Percentiles rank a stretch among this genome's conserved stretches.
These are phyloP conservation scores for Limonium bicolor DNA, from an alignment of 148 eudicot species.

Conservation along the genomic window DNA sequence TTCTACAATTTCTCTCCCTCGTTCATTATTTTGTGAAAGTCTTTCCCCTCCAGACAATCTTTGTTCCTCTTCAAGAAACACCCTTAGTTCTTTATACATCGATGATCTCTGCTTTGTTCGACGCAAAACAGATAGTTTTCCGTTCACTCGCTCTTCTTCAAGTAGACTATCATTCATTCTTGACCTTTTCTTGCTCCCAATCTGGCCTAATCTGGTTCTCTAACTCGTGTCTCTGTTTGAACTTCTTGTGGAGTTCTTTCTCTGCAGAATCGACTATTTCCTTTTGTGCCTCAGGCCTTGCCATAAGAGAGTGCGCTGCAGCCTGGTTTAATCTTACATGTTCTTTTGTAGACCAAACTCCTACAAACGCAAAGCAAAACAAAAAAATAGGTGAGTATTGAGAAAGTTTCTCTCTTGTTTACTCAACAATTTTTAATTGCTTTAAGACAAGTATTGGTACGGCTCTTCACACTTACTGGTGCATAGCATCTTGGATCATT, in stretches of 20 bases:
- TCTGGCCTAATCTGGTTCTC: constrained; percentile 56
- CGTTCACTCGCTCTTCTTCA: constrained; percentile 34
- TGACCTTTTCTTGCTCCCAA: constrained; percentile 56
- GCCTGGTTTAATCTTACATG: constrained; percentile 83
- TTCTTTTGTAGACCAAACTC: constrained; percentile 80
- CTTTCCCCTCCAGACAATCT: constrained; percentile 45
- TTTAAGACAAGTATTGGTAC: no score
- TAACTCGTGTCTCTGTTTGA: constrained; percentile 57
- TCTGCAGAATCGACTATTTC: constrained; percentile 78
- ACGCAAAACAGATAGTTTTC: constrained; percentile 16
- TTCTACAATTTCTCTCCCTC: constrained; percentile 14
- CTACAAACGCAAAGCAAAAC: constrained; percentile 22
- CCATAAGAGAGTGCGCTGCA: constrained; percentile 65
- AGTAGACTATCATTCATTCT: constrained; percentile 36
- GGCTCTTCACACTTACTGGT: constrained; percentile 99
- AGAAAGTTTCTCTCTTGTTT: no score
- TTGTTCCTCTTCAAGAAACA: constrained; percentile 77
- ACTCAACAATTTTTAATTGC: no score
- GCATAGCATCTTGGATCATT: constrained; percentile 95
- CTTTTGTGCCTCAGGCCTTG: constrained; percentile 92
- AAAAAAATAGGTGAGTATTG: no score
- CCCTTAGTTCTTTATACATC: constrained; percentile 51
- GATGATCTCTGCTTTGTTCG: no score
- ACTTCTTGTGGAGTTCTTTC: constrained; percentile 61
- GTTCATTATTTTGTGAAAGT: constrained; percentile 18